phyloP scores from a whole-genome alignment of 768 basidiomycete species.

The Boletus reticuloceps region DNA sequence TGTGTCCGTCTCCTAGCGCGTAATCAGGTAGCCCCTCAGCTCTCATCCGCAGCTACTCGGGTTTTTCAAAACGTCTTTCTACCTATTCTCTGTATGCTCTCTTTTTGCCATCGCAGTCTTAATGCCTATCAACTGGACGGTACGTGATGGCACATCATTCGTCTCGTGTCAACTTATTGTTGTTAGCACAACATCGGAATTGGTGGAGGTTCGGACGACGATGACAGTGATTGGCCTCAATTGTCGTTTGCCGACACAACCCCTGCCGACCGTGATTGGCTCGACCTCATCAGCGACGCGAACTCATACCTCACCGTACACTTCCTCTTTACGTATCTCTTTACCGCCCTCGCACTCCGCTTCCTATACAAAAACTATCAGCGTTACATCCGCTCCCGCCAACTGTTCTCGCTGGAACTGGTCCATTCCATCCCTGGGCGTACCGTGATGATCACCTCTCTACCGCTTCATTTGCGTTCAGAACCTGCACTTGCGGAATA shows the following conservation, averaged over 20 bases:
- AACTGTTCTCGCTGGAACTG: constrained; percentile 91
- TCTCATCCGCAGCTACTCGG: constrained; percentile 67
- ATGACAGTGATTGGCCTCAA: constrained; percentile 48
- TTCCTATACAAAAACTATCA: constrained; percentile 89
- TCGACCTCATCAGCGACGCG: constrained; percentile 87
- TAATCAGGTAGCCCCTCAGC: neutral
- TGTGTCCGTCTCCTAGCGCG: constrained; percentile 39
- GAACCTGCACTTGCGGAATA: constrained; percentile 89
- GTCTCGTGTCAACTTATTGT: constrained; percentile 1
- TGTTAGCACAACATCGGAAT: constrained; percentile 69
- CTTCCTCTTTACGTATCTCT: constrained; percentile 90
- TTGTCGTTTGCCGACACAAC: constrained; percentile 23
- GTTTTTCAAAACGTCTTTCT: constrained; percentile 95
- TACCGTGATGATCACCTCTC: constrained; percentile 82
- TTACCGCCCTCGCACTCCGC: constrained; percentile 82
- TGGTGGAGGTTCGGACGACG: constrained; percentile 46
- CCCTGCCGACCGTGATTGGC: constrained; percentile 57
- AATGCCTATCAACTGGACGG: constrained; percentile 94
- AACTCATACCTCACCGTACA: constrained; percentile 88
- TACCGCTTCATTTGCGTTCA: constrained; percentile 81
- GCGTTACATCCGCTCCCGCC: constrained; percentile 84
- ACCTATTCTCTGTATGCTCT: constrained; percentile 85
- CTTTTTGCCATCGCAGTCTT: constrained; percentile 79
- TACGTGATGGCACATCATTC: constrained; percentile 34
- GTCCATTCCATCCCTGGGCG: constrained; percentile 94